These are phyloP conservation scores for Vicia faba DNA, from an alignment of 306 rosid genomes.

Conservation along the genomic window DNA sequence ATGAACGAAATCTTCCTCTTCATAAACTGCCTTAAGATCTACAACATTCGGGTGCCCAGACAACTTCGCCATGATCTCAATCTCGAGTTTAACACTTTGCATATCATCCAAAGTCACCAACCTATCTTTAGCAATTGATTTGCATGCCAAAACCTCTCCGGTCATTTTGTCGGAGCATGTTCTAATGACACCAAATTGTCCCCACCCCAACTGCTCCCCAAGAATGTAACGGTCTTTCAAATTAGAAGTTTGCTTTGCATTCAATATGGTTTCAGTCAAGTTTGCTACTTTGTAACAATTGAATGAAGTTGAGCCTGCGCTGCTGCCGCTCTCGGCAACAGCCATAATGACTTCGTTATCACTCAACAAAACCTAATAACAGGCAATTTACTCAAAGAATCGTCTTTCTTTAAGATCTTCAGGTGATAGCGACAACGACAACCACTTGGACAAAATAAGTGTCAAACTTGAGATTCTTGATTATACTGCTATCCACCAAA, in stretches of 20 bases:
- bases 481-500: conserved; percentile 25
- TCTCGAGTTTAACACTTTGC: conserved; percentile 78
- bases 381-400: conserved; percentile 22
- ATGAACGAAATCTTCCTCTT: conserved; percentile 80
- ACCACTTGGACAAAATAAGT: conserved; percentile 23
- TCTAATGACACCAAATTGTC: conserved; percentile 80
- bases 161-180: conserved; percentile 65
- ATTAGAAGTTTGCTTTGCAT: conserved; percentile 51
- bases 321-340: conserved; percentile 61
- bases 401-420: conserved; percentile 19
- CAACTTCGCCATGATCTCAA: conserved; percentile 80
- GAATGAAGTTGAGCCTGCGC: conserved; percentile 47
- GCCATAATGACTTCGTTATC: conserved; percentile 58
- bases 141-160: conserved; percentile 81
- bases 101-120: conserved; percentile 74
- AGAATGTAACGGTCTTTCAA: conserved; percentile 67
- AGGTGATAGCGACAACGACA: neutral
- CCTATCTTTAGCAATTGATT: conserved; percentile 80
- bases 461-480: conserved; percentile 30
- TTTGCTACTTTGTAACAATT: conserved; percentile 62
- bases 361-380: conserved; percentile 37
- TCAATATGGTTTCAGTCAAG: conserved; percentile 65
- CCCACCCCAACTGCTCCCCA: conserved; percentile 83
- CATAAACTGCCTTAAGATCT: conserved; percentile 85
- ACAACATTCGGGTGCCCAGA: conserved; percentile 91